Evolutionary conservation across 352 stramenopile species (phyloP).

Genomic region (Aphanomyces stellatus): DNA sequence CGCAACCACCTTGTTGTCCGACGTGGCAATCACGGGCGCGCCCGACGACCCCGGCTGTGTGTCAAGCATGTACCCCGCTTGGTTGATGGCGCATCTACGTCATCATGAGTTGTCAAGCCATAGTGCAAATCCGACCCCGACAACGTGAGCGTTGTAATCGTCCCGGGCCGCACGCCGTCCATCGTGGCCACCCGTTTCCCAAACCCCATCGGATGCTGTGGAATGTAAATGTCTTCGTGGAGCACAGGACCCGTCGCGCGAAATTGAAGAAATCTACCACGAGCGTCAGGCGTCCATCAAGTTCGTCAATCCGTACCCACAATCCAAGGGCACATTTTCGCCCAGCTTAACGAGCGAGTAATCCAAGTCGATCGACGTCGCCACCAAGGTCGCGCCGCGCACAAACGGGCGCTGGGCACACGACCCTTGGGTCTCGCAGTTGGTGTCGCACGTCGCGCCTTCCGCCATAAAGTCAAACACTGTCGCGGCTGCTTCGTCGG

Average conservation of each 20-base stretch:
- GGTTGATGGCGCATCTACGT: constrained; percentile 33
- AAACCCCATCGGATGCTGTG: constrained; percentile 32
- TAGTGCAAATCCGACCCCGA: background rate
- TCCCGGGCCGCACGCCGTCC: constrained; percentile 22
- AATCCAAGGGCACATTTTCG: background rate
- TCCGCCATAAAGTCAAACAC: constrained; percentile 61
- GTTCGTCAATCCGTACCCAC: background rate
- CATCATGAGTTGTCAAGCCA: constrained; percentile 11
- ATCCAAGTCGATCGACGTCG: constrained; percentile 33
- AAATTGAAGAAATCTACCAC: constrained; percentile 32
- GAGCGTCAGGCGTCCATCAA: constrained; percentile 21
- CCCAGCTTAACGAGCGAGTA: constrained; percentile 44
- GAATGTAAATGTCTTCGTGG: constrained; percentile 36
- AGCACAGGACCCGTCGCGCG: constrained; percentile 27
- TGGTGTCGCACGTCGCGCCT: constrained; percentile 29
- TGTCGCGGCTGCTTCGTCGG: constrained; percentile 56
- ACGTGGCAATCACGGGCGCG: constrained; percentile 42
- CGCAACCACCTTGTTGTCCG: constrained; percentile 57
- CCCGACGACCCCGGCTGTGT: constrained; percentile 64
- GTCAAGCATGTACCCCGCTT: constrained; percentile 68
- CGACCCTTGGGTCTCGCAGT: constrained; percentile 30
- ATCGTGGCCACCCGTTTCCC: constrained; percentile 33
- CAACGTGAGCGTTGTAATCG: constrained; percentile 26
- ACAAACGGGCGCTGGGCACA: constrained; percentile 38
- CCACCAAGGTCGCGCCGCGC: constrained; percentile 30